Evolutionary conservation across 345 rosid species (phyloP).

Genomic region (Gynandropsis gynandra): DNA sequence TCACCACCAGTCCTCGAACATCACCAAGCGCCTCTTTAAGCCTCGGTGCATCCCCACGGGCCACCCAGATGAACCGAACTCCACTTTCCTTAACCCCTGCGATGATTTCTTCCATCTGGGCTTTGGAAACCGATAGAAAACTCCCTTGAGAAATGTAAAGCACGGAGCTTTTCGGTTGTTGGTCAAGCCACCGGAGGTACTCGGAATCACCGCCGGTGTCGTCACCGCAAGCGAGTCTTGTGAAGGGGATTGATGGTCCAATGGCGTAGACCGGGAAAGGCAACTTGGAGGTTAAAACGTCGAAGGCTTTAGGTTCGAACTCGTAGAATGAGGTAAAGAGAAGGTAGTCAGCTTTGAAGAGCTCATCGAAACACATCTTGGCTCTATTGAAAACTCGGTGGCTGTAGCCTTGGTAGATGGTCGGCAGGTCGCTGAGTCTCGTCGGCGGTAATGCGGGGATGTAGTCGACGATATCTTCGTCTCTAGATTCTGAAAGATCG

Average conservation of each 20-base stretch:
- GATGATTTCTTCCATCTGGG: constrained; percentile 28
- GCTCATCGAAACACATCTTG: constrained; percentile 25
- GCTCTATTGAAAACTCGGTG: neutral
- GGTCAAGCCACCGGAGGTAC: constrained; percentile 27
- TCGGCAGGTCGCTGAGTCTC: constrained; percentile 25
- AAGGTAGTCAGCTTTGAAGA: constrained; percentile 40
- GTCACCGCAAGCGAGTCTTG: constrained; percentile 3
- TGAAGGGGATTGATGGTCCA: constrained; percentile 31
- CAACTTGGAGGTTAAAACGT: constrained; percentile 17
- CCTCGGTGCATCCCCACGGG: constrained; percentile 14
- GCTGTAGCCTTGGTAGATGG: constrained; percentile 19
- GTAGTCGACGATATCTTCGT: constrained; percentile 27
- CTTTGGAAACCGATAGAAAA: constrained; percentile 19
- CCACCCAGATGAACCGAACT: constrained; percentile 29
- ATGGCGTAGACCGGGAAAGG: constrained; percentile 24
- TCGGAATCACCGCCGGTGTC: neutral
- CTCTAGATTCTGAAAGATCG: constrained; percentile 17
- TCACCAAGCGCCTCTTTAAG: neutral
- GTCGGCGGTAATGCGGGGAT: constrained; percentile 32
- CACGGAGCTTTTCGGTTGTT: constrained; percentile 29
- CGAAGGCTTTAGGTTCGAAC: constrained; percentile 32
- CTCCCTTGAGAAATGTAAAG: constrained; percentile 28
- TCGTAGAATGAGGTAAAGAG: constrained; percentile 38
- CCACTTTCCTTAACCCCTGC: constrained; percentile 25
- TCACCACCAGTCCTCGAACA: neutral